Evolutionary conservation across 2,329 filamentous ascomycete genomes (phyloP).

Genomic region (Penicillium sp.): DNA sequence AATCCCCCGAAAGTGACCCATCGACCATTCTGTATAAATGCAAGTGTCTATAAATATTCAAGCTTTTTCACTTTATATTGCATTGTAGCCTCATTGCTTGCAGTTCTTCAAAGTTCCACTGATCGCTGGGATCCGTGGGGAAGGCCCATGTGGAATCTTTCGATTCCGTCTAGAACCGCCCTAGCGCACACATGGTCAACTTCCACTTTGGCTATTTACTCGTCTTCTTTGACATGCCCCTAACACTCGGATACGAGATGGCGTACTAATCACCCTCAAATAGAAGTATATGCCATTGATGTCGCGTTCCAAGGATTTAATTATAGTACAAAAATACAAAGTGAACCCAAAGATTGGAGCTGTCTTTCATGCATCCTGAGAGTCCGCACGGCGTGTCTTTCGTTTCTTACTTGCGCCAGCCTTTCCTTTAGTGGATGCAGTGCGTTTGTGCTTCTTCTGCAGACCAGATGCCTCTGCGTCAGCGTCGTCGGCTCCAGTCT

Average conservation of each 20-base stretch:
- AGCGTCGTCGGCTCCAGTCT: background rate
- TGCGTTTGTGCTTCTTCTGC: conserved; percentile 13
- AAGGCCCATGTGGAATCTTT: conserved; percentile 1
- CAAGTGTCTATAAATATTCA: too few relatives aligned
- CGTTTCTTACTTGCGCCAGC: conserved; percentile 27
- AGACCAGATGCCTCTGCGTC: conserved; percentile 6
- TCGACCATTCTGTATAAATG: too few relatives aligned
- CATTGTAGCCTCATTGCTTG: background rate
- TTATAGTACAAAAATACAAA: background rate
- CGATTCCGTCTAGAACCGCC: background rate
- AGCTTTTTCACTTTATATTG: background rate
- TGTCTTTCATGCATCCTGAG: background rate
- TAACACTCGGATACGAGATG: too few relatives aligned
- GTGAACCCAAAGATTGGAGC: too few relatives aligned
- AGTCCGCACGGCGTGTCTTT: conserved; percentile 19
- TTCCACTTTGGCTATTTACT: too few relatives aligned
- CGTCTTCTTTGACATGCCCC: too few relatives aligned
- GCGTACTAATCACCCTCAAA: too few relatives aligned
- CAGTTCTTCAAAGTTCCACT: background rate
- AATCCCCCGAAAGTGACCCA: too few relatives aligned
- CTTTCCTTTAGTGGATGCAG: conserved; percentile 17
- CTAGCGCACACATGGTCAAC: background rate
- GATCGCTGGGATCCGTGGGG: conserved; percentile 9
- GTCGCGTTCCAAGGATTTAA: background rate
- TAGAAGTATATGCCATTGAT: background rate